Evolutionary conservation across 2,329 filamentous ascomycete species (phyloP).

Genomic region (Aspergillus udagawae): DNA sequence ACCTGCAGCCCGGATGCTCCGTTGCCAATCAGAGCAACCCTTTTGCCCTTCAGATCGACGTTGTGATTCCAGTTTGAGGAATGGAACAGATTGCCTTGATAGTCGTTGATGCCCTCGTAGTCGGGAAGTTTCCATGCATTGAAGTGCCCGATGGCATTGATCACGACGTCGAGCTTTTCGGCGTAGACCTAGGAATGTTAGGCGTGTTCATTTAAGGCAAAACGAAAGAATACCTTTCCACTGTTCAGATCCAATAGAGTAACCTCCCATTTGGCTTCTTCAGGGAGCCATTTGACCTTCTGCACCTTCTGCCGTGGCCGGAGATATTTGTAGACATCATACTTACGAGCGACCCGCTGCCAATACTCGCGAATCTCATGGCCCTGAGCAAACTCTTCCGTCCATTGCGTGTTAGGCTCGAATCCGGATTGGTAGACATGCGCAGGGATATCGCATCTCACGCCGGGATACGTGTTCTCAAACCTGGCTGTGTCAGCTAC

Average conservation of each 20-base stretch:
- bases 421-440: conserved; percentile 69
- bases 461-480: conserved; percentile 57
- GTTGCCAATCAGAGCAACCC: conserved; percentile 60
- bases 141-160: conserved; percentile 63
- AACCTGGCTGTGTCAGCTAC: conserved; percentile 24
- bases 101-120: conserved; percentile 55
- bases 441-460: conserved; percentile 65
- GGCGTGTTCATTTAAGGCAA: conserved; percentile 21
- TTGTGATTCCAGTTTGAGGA: conserved; percentile 57
- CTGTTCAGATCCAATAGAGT: conserved; percentile 34
- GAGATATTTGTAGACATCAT: conserved; percentile 59
- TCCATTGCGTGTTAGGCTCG: conserved; percentile 65
- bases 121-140: conserved; percentile 62
- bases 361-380: conserved; percentile 65
- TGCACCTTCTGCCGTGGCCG: conserved; percentile 55
- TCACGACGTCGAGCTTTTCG: conserved; percentile 56
- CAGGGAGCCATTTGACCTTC: conserved; percentile 53
- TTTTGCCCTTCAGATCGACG: conserved; percentile 48
- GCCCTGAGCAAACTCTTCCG: conserved; percentile 63
- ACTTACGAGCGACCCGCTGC: conserved; percentile 58
- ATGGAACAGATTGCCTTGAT: conserved; percentile 55
- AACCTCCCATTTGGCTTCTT: conserved; percentile 53
- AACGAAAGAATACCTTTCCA: conserved; percentile 13
- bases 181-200: conserved; percentile 32
- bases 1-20: conserved; percentile 59